Evolutionary conservation across 2,329 filamentous ascomycete species (phyloP), one percentile per base, ranked within the genome.

Genomic region (Periconia sp.): DNA sequence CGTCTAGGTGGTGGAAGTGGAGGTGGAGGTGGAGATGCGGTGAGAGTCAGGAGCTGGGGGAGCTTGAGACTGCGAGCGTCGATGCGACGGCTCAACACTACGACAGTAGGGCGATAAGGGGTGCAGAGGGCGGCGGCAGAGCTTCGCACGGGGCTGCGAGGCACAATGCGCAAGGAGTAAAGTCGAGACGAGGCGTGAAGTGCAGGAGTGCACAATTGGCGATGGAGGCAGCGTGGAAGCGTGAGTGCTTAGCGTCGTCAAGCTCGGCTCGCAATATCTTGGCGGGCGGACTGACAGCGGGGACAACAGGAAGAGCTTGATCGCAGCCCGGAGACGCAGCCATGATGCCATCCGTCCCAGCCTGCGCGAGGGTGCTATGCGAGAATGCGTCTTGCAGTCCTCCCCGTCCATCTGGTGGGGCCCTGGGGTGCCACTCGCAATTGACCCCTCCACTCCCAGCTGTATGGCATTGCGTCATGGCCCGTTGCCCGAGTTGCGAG

Each of bases 1-100:
- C 56, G 62, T 45, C 48, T 41, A 43, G 38, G 53, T 50, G 45
- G 23, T 17, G 43, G 46, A 41, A 51, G 48, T 39, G 45, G 43
- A 47, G 45, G 32, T 28, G 46, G 35, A 17, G 38, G 49, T 52
- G 59, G 58, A 52, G 58, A 59, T 50, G 23, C 54, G 55, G 58
- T 46, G 48, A 44, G 52, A 48, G 40, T 46, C 50, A 65, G 63
- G 56, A 61, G 59, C 46, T 52, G 49, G 54, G 39, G 48, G 41
- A 54, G 58, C 50, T 56, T 54, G 54, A 46, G 33, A 38, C 35
- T 39, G 46, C 42, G 48, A 46, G 47, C 43, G 50, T 48, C 54
- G 42, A 49, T 49, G 52, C 56, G 52, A 54, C 56, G 61, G 56
- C 36, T 50, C 52, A 53, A 47, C 46, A 45, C 45, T 43, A 48